These are phyloP conservation scores for Heliamphora exappendiculata DNA, from an alignment of 148 eudicot genomes.

Conservation along the genomic window DNA sequence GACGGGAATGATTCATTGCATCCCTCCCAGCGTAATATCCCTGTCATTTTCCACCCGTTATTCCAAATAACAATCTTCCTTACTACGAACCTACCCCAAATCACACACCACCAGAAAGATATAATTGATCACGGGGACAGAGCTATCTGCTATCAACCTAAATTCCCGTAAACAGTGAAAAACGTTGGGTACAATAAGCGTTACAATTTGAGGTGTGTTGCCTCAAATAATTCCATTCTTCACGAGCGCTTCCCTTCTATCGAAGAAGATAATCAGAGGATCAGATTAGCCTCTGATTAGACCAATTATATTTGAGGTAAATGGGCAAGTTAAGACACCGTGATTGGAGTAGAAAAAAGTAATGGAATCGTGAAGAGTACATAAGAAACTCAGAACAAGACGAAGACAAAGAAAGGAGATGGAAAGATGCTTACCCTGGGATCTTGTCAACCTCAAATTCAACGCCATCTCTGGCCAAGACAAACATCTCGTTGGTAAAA, in stretches of 20 bases:
- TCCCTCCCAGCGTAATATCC: not conserved
- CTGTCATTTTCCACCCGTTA: not conserved
- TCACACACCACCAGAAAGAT: not conserved
- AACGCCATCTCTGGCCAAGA: conserved; percentile 90
- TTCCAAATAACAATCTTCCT: not conserved
- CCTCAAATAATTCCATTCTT: not conserved
- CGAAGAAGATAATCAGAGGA: not conserved
- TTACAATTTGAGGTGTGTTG: not conserved
- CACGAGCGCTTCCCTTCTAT: not conserved
- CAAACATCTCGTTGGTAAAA: conserved; percentile 71
- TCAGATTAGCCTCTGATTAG: not conserved
- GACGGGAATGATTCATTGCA: not conserved
- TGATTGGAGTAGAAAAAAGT: not conserved
- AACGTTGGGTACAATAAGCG: not conserved
- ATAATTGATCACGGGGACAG: too few species aligned
- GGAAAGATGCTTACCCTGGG: conserved; percentile 46
- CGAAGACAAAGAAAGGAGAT: not conserved
- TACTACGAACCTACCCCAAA: not conserved
- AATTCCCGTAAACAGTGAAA: not conserved
- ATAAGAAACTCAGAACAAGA: not conserved
- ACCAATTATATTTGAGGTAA: not conserved
- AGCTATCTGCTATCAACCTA: not conserved
- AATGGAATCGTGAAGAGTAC: not conserved
- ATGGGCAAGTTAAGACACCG: not conserved
- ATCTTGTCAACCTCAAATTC: conserved; percentile 89